phyloP scores from a whole-genome alignment of 768 basidiomycete species.

The Mrakia frigida region DNA sequence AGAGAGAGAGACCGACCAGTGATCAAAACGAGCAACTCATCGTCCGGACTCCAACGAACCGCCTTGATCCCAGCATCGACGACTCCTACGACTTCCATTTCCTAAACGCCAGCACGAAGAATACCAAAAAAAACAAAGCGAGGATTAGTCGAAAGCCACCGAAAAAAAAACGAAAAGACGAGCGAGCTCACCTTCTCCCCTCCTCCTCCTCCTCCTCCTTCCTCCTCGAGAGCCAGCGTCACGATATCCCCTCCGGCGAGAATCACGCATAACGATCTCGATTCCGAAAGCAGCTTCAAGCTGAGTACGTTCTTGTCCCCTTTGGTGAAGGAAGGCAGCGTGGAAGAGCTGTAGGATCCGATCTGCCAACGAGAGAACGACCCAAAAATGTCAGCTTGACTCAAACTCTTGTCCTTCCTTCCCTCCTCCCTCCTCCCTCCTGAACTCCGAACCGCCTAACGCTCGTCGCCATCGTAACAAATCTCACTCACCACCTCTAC shows the following conservation, averaged over 20 bases:
- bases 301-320: constrained; percentile 15
- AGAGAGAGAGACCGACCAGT: constrained; percentile 55
- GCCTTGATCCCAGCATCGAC: constrained; percentile 77
- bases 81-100: constrained; percentile 78
- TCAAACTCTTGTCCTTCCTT: neutral
- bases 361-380: constrained; percentile 14
- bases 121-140: constrained; percentile 35
- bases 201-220: constrained; percentile 34
- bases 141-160: too few species aligned
- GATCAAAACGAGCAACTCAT: constrained; percentile 71
- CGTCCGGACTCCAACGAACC: constrained; percentile 88
- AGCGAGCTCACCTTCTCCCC: constrained; percentile 42
- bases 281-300: constrained; percentile 66
- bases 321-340: constrained; percentile 39
- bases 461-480: too few species aligned
- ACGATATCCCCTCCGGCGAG: constrained; percentile 78
- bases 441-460: too few species aligned
- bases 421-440: neutral
- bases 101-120: neutral
- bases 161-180: constrained; percentile 40
- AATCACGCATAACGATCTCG: constrained; percentile 60
- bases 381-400: neutral
- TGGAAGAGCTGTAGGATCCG: constrained; percentile 4
- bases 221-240: constrained; percentile 51
- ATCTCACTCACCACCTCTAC: constrained; percentile 13